These are phyloP conservation scores for Vigna unguiculata DNA, from an alignment of 306 rosid species.

Conservation along the genomic window DNA sequence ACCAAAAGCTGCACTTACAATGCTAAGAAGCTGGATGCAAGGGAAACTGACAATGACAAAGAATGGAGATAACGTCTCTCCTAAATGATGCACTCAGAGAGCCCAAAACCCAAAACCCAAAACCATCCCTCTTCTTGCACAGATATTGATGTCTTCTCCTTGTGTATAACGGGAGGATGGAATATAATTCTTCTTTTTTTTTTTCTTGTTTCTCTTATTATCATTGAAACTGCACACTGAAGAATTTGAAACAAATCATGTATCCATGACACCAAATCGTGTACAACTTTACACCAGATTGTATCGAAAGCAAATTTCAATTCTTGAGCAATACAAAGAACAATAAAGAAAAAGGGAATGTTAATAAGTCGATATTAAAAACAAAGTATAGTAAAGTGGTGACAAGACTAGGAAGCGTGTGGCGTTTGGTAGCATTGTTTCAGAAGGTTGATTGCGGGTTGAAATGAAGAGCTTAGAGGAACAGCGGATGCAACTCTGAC, in stretches of 20 bases:
- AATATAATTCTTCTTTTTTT: not conserved
- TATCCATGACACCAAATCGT: not conserved
- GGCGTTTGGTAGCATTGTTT: constrained; percentile 53
- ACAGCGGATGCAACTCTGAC: constrained; percentile 51
- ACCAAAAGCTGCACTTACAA: constrained; percentile 79
- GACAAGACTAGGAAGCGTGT: constrained; percentile 26
- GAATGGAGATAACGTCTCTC: constrained; percentile 47
- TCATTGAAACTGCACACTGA: constrained; percentile 1
- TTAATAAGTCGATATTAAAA: not conserved
- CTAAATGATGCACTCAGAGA: constrained; percentile 46
- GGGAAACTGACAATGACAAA: constrained; percentile 58
- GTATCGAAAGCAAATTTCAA: not conserved
- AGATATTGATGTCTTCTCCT: constrained; percentile 25
- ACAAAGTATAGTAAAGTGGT: not conserved
- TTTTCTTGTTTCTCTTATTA: constrained; percentile 12
- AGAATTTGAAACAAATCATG: constrained; percentile 17
- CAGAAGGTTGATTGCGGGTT: constrained; percentile 58
- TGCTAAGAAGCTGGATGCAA: constrained; percentile 82
- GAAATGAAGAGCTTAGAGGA: constrained; percentile 66
- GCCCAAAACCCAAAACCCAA: not conserved
- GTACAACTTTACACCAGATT: not conserved
- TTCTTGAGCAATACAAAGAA: not conserved
- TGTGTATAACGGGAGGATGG: constrained; percentile 26
- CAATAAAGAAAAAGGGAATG: not conserved
- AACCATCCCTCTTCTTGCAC: constrained; percentile 26